phyloP scores from a whole-genome alignment of 179 eudicot genomes.

The Beta macrorhiza region DNA sequence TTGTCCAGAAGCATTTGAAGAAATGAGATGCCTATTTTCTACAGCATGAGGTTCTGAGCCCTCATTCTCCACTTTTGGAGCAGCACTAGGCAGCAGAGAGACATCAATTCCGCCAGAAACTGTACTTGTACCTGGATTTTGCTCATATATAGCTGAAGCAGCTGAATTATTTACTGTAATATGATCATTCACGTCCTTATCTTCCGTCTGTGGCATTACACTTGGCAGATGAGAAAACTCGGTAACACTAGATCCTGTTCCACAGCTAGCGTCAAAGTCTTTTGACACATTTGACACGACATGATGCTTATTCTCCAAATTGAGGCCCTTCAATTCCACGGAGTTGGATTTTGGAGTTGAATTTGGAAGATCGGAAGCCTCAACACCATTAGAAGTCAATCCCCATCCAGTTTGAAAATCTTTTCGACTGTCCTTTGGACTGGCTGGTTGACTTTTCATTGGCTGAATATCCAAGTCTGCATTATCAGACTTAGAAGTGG shows the following conservation, averaged over 20 bases:
- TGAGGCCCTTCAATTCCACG: constrained; percentile 9
- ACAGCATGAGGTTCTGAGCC: constrained; percentile 5
- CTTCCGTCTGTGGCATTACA: constrained; percentile 11
- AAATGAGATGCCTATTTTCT: constrained; percentile 4
- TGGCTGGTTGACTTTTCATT: constrained; percentile 20
- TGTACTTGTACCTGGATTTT: constrained; percentile 15
- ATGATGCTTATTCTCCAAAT: constrained; percentile 25
- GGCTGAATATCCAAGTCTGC: constrained; percentile 26
- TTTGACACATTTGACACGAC: constrained; percentile 23
- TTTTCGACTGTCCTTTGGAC: constrained; percentile 18
- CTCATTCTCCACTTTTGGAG: constrained; percentile 13
- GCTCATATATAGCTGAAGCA: constrained; percentile 19
- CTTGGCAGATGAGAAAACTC: constrained; percentile 29
- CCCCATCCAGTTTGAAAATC: constrained; percentile 14
- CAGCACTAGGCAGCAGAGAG: constrained; percentile 28
- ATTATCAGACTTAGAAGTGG: constrained; percentile 30
- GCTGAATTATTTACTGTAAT: constrained; percentile 14
- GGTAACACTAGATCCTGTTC: constrained; percentile 18
- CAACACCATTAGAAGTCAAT: constrained; percentile 19
- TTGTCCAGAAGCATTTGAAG: constrained; percentile 19
- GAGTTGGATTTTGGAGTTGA: constrained; percentile 30
- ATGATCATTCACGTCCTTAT: constrained; percentile 14
- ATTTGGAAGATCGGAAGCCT: constrained; percentile 25
- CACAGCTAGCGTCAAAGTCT: constrained; percentile 14
- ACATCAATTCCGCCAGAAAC: constrained; percentile 15